Evolutionary conservation across 2,329 filamentous ascomycete genomes (phyloP).

Genomic region (Clathrospora elynae): DNA sequence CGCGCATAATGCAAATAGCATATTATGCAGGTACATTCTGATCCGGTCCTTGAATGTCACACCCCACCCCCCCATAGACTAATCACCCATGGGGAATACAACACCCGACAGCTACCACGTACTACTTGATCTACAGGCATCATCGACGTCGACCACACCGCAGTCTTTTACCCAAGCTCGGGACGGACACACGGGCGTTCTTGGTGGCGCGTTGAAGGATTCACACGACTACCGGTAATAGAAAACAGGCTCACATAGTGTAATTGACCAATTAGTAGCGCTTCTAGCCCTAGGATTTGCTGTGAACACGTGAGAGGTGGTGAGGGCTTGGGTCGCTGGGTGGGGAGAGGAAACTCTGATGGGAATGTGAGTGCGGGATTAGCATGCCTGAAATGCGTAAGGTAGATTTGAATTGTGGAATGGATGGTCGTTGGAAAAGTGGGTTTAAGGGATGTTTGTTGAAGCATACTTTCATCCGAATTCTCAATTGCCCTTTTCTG

Average conservation of each 20-base stretch:
- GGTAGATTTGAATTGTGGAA: neutral
- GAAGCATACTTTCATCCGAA: no score
- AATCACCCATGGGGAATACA: neutral
- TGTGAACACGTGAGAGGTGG: no score
- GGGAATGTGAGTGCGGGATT: no score
- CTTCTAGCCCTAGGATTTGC: neutral
- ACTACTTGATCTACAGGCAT: conserved; percentile 1
- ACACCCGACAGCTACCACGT: conserved; percentile 2
- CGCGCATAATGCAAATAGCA: neutral
- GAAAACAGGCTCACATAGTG: neutral
- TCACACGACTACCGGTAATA: neutral
- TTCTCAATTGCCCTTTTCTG: no score
- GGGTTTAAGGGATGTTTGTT: no score
- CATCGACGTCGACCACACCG: conserved; percentile 1
- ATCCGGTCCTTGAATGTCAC: neutral
- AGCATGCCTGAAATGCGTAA: no score
- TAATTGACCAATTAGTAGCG: conserved; percentile 2
- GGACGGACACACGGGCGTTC: neutral
- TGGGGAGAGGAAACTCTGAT: neutral
- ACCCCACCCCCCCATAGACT: no score
- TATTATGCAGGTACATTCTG: conserved; percentile 5
- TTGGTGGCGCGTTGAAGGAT: neutral
- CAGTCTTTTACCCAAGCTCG: neutral
- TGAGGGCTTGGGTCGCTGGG: no score
- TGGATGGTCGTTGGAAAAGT: neutral